Percentiles rank a stretch among this genome's conserved stretches.
Evolutionary conservation across 2,329 filamentous ascomycete species (phyloP).

Genomic region (Venturia effusa): DNA sequence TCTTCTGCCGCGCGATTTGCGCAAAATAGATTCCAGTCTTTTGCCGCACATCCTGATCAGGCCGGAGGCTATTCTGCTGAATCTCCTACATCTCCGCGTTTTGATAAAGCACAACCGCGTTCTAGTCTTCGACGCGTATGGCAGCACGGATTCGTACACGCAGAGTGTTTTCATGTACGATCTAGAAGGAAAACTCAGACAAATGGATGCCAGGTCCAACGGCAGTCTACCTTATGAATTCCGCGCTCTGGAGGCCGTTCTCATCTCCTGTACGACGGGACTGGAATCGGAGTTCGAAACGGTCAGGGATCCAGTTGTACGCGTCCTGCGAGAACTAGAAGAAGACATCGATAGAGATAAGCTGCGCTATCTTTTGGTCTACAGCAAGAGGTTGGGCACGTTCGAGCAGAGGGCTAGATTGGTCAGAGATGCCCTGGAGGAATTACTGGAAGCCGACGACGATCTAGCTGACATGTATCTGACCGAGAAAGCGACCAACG

Average conservation of each 20-base stretch:
- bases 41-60: constrained; percentile 92
- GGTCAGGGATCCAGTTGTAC: constrained; percentile 83
- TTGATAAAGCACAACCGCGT: constrained; percentile 92
- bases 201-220: constrained; percentile 50
- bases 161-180: constrained; percentile 98
- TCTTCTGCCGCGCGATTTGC: constrained; percentile 81
- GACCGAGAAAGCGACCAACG: constrained; percentile 65
- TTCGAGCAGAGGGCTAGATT: constrained; percentile 96
- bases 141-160: constrained; percentile 85
- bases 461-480: constrained; percentile 93
- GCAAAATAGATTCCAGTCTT: constrained; percentile 95
- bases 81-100: constrained; percentile 89
- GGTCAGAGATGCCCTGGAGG: constrained; percentile 88
- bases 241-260: constrained; percentile 83
- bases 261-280: constrained; percentile 86
- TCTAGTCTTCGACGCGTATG: constrained; percentile 91
- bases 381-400: constrained; percentile 89
- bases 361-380: constrained; percentile 77
- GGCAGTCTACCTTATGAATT: constrained; percentile 79
- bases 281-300: constrained; percentile 92
- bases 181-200: constrained; percentile 79
- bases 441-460: constrained; percentile 90
- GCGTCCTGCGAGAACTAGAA: constrained; percentile 79
- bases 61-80: constrained; percentile 85
- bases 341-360: constrained; percentile 96